A percentile compares a stretch with the other conserved stretches of the same genome.
Conservation (phyloP, 352 stramenopile genomes). For the Globisporangium irregulare region DNA sequence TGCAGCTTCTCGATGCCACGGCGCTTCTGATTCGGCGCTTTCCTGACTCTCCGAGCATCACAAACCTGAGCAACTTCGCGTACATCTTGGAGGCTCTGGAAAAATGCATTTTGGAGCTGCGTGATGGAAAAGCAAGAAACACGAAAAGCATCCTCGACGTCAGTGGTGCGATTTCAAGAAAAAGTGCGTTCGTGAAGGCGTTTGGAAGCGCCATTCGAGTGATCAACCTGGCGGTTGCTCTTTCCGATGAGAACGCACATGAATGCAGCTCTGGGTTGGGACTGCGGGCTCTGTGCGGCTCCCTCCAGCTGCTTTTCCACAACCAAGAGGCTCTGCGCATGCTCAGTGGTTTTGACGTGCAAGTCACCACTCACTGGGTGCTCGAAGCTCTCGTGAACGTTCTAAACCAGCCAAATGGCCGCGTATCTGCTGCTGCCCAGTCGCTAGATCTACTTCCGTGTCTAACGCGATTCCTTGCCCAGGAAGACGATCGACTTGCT, state of each 20-base stretch:
- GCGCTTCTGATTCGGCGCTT: conserved; percentile 71
- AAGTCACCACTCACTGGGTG: conserved; percentile 74
- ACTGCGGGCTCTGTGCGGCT: conserved; percentile 70
- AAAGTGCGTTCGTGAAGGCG: conserved; percentile 56
- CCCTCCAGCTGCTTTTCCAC: conserved; percentile 72
- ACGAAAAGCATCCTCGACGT: conserved; percentile 47
- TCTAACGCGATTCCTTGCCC: conserved; percentile 69
- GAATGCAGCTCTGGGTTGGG: conserved; percentile 71
- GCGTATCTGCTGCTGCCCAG: conserved; percentile 74
- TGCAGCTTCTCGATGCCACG: conserved; percentile 70
- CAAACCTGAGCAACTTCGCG: conserved; percentile 58
- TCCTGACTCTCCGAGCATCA: conserved; percentile 60
- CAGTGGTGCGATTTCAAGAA: conserved; percentile 54
- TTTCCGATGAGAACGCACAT: conserved; percentile 77
- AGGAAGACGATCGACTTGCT: conserved; percentile 61
- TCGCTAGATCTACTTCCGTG: conserved; percentile 81
- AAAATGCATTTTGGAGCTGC: conserved; percentile 76
- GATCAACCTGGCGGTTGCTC: conserved; percentile 68
- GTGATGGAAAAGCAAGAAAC: conserved; percentile 40
- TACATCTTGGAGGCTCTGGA: conserved; percentile 76
- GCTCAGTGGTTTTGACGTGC: conserved; percentile 59
- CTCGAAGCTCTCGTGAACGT: conserved; percentile 81
- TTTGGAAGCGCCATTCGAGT: conserved; percentile 74
- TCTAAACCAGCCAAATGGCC: conserved; percentile 77
- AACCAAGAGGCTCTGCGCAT: conserved; percentile 56